Base-by-base conservation (phyloP, 1,284 basidiomycete species). In the Sporisorium sorghi region DNA sequence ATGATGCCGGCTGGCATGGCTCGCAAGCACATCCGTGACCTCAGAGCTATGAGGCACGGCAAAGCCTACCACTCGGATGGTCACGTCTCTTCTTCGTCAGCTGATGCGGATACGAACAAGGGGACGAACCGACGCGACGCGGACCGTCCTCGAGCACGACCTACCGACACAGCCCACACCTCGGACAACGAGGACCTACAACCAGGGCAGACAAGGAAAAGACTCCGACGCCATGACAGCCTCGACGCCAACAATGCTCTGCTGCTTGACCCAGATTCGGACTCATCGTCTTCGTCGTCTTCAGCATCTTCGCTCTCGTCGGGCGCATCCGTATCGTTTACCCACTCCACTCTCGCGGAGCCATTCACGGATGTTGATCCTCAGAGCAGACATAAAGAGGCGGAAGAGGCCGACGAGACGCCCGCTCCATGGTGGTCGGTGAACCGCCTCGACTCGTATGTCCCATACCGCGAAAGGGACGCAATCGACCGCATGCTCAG, bases 1-100 rank as follows among this genome's bases (percentile, higher is more conserved):
- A 82, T 83, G 79, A 84, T 84, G 81, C 83, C 83, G 0, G 72
- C 74, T 3, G 72, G 70, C 33, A 76, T 78, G 76, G 83, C 83
- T 17, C 73, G 76, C 32, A 72, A 73, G 49, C 76, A 81, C 61
- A 83, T 84, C 28, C 77, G 78, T 14, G 83, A 84, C 48, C 55
- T 83, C 7, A 73, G 74, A 17, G 76, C 76, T 4, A 84, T 84
- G 83, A 70, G 79, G 5, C 77, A 78, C 32, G 80, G 79, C n/a
- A 75, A 79, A n/a, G 71, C 71, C 1, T 78, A 81, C 50, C 76
- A 80, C 44, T 76, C 78, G 1, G 73, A 79, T 19, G 78, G 78
- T 0, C 75, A 74, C 33, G 26, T 65, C 43, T 76, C 67, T 17
- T 69, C 66, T 12, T 68, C 73, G 5, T 74, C 77, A 0, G 60